phyloP scores from a whole-genome alignment of 352 stramenopile genomes.

The Phytophthora macrochlamydospora region DNA sequence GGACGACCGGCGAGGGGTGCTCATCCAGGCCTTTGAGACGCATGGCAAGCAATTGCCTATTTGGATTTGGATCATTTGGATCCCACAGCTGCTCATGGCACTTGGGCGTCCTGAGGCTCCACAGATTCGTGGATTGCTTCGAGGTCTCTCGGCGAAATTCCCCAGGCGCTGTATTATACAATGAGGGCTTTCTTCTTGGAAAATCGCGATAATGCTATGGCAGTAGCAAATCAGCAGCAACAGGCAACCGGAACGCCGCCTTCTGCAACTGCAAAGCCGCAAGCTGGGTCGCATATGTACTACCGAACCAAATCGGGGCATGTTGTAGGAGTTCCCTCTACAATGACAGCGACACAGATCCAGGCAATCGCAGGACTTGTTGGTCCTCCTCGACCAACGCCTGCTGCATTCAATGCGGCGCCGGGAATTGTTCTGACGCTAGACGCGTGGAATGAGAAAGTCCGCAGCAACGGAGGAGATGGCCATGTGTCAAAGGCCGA shows the following conservation, averaged over 20 bases:
- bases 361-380: slow-evolving; percentile 80
- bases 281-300: slow-evolving; percentile 47
- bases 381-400: slow-evolving; percentile 60
- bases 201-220: slow-evolving; percentile 91
- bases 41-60: slow-evolving; percentile 95
- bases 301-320: slow-evolving; percentile 84
- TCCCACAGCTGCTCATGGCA: slow-evolving; percentile 96
- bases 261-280: slow-evolving; percentile 27
- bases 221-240: slow-evolving; percentile 45
- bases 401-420: slow-evolving; percentile 71
- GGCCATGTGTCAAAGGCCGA: slow-evolving; percentile 59
- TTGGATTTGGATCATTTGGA: slow-evolving; percentile 99
- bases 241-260: slow-evolving; percentile 27
- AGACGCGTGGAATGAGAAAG: slow-evolving; percentile 73
- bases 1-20: slow-evolving; percentile 75
- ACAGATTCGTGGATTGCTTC: slow-evolving; percentile 83
- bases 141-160: slow-evolving; percentile 92
- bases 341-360: slow-evolving; percentile 60
- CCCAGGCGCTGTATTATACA: slow-evolving; percentile 99
- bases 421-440: slow-evolving; percentile 68
- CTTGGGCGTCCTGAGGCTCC: slow-evolving; percentile 92
- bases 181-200: slow-evolving; percentile 98
- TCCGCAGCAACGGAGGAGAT: slow-evolving; percentile 38
- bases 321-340: slow-evolving; percentile 73
- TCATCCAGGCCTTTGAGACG: slow-evolving; percentile 92